phyloP scores from a whole-genome alignment of 2,329 filamentous ascomycete species.

The Sphaerostilbella broomeana region DNA sequence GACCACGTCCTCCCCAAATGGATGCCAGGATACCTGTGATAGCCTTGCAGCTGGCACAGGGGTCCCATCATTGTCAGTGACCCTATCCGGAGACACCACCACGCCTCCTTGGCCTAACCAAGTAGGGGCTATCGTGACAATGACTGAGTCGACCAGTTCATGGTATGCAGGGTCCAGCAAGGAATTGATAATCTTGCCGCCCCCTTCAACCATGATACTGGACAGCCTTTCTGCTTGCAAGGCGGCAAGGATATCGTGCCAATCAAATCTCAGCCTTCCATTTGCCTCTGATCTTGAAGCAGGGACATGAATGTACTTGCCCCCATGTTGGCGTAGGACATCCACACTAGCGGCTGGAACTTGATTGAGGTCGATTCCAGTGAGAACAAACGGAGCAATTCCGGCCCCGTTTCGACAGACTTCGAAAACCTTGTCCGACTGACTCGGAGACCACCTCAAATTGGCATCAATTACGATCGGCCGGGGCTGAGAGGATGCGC shows the following conservation, averaged over 20 bases:
- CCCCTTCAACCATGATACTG: slow-evolving; percentile 91
- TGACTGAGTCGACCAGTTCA: slow-evolving; percentile 65
- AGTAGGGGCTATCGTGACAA: slow-evolving; percentile 82
- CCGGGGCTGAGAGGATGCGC: slow-evolving; percentile 61
- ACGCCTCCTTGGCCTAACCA: slow-evolving; percentile 85
- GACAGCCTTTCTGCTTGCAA: slow-evolving; percentile 54
- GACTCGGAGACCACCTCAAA: slow-evolving; percentile 61
- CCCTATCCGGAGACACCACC: slow-evolving; percentile 63
- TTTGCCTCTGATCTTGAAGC: slow-evolving; percentile 28
- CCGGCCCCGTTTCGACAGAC: slow-evolving; percentile 60
- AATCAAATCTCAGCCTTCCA: slow-evolving; percentile 46
- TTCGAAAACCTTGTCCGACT: slow-evolving; percentile 57
- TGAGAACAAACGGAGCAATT: slow-evolving; percentile 66
- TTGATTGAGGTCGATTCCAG: slow-evolving; percentile 34
- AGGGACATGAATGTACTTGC: slow-evolving; percentile 42
- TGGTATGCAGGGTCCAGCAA: slow-evolving; percentile 59
- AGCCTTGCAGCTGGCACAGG: slow-evolving; percentile 59
- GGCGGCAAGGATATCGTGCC: slow-evolving; percentile 56
- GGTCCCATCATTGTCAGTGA: slow-evolving; percentile 41
- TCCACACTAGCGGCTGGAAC: slow-evolving; percentile 37
- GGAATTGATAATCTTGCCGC: slow-evolving; percentile 73
- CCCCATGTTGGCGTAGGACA: slow-evolving; percentile 44
- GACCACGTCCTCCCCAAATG: slow-evolving; percentile 76
- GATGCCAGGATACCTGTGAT: slow-evolving; percentile 62
- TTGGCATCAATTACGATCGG: slow-evolving; percentile 78